Evolutionary conservation across 78 protist species (phyloP), one percentile per base, ranked within the genome.

Genomic region (Chrysochromulina parva): DNA sequence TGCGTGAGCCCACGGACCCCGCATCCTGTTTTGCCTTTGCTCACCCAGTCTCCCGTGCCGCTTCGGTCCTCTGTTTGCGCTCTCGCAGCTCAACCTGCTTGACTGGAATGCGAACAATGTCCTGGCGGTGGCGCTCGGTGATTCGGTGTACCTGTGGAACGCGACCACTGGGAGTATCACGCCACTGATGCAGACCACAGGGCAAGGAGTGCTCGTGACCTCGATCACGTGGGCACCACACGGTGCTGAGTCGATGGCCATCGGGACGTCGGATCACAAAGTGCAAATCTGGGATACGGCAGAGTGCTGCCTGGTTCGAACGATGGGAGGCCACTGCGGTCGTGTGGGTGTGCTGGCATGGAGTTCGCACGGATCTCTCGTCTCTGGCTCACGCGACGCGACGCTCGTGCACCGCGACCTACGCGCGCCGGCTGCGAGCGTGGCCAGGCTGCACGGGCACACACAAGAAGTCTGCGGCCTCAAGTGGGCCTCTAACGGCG

Each of bases 121-220:
- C 38, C 94, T 99, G 22, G 99, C 99, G 19, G 98, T 99, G 50
- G 99, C 98, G 17, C 97, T 99, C 5, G 97, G 96, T 54, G 80
- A 88, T 58, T 65, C 97, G 19, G 98, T 97, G 38, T 99, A 98
- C 92, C 94, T 99, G 38, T 99, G 99, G 99, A 97, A 98, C 94
- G 98, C 99, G 22, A 73, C 90, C 47, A 90, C 96, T 38, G 98
- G 98, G n/a, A 54, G 4, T 65, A 96, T 96, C 90, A 69, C 26
- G 52, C 76, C 94, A 88, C 95, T 99, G 9, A 17, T 89, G 57
- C 59, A 67, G 38, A 1, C 71, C 52, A 38, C 9, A 59, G 53
- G 26, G n/a, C 47, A 88, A 28, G 96, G 91, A 76, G 17, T 10
- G 7, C 20, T 60, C 74, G 20, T 84, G 6, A 60, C 28, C 9